A percentile compares a stretch with the other conserved stretches of the same genome.
These are phyloP conservation scores for Alternaria brassicicola DNA, from an alignment of 2,329 filamentous ascomycete species.

Conservation along the genomic window DNA sequence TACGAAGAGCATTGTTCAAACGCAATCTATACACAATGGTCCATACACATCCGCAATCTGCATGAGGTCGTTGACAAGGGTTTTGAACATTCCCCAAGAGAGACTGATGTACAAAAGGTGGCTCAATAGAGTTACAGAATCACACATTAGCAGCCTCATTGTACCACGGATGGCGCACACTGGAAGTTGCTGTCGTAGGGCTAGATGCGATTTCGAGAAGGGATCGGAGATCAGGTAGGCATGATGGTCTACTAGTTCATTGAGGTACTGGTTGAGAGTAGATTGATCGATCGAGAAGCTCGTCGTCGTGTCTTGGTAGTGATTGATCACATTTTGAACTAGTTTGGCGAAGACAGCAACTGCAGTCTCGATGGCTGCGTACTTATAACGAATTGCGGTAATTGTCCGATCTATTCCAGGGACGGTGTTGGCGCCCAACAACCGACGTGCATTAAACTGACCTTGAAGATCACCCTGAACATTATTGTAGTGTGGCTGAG, in stretches of 20 bases:
- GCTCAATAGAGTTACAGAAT: neutral
- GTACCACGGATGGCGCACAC: neutral
- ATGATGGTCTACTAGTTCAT: neutral
- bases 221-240: neutral
- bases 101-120: neutral
- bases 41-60: neutral
- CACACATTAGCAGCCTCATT: neutral
- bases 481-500: neutral
- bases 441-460: neutral
- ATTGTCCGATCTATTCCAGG: neutral
- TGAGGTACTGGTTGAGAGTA: neutral
- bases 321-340: neutral
- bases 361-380: neutral
- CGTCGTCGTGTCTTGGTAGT: neutral
- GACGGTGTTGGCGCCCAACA: neutral
- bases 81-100: neutral
- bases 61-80: neutral
- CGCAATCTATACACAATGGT: neutral
- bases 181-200: neutral
- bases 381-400: neutral
- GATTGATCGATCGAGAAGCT: neutral
- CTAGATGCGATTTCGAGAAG: neutral
- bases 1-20: neutral
- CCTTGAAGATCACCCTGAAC: neutral
- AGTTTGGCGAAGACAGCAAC: neutral